Percentiles rank a stretch among this genome's conserved stretches.
These are phyloP conservation scores for Durio zibethinus DNA, from an alignment of 345 rosid species.

Conservation along the genomic window DNA sequence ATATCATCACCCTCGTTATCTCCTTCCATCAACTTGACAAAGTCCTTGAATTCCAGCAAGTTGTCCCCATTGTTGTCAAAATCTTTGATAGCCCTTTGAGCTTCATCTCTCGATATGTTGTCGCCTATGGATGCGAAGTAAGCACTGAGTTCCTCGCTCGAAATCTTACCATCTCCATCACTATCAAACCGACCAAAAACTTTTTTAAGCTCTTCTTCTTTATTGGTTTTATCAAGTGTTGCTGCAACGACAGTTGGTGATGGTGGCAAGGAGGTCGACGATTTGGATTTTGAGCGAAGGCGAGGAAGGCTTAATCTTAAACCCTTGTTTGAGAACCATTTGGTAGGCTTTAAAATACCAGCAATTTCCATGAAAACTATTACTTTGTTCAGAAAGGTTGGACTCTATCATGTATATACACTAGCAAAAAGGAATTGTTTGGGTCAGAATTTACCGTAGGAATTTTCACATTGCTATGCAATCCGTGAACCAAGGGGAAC, in stretches of 20 bases:
- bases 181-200: constrained; percentile 69
- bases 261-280: background rate
- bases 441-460: background rate
- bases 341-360: background rate
- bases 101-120: constrained; percentile 54
- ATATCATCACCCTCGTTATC: constrained; percentile 43
- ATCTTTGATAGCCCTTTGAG: constrained; percentile 49
- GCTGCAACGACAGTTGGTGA: background rate
- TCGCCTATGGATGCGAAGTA: constrained; percentile 77
- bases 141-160: constrained; percentile 60
- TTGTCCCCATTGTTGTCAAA: constrained; percentile 67
- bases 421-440: background rate
- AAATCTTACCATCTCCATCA: constrained; percentile 72
- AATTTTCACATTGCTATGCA: constrained; percentile 13
- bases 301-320: background rate
- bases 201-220: constrained; percentile 40
- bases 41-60: constrained; percentile 63
- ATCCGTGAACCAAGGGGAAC: background rate
- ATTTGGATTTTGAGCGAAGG: constrained; percentile 3
- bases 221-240: background rate
- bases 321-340: constrained; percentile 15
- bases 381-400: background rate
- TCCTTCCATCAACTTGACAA: constrained; percentile 51
- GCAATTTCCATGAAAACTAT: background rate
- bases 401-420: background rate